Base-by-base conservation (phyloP, 306 rosid genomes). In the Corylus heterophylla region DNA sequence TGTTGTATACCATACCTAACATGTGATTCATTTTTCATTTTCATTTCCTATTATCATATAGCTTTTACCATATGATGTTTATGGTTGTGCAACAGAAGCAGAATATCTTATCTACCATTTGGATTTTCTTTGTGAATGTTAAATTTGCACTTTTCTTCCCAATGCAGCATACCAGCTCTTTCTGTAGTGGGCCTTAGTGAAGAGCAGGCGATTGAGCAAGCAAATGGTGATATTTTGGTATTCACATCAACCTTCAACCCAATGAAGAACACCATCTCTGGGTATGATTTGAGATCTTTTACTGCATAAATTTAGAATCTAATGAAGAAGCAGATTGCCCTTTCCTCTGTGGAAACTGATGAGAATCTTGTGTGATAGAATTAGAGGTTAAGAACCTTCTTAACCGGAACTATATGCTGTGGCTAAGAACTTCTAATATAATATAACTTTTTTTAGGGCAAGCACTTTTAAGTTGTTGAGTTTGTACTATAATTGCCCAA, bases 191-290 rank as follows among this genome's bases (percentile, higher is more conserved):
- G 98, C 74, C 95, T 89, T 59, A 95, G 92, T 78, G 98, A 95
- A 91, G 98, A 95, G 80, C 80, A 90, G 79, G 98, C 98, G 85
- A 70, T 92, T 54, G 96, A 90, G 86, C 83, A 90, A 80, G 84
- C 87, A 76, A 85, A 86, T 4, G 96, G 98, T 61, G 98, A 95
- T 87, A 22, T 91, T 78, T 84, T 86, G 79, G 86, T 95, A 58
- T 95, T 86, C 87, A 90, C 98, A 8, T 95, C 99, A 49, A 80
- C 89, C 63, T 95, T 95, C 88, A 95, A 92, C 79, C 99, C 98
- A 29, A 89, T 95, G 99, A 95, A 90, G 93, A 95, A 95, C 76
- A 91, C 96, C 13, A 88, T 95, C 82, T 95, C 98, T 56, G 99
- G 99, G 99, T 95, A 91, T 48, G 51, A 39, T 79, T 59, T 80